A percentile compares a stretch with the other conserved stretches of the same genome.
phyloP scores from a whole-genome alignment of 129 eudicot genomes.

The Smallanthus sonchifolius region DNA sequence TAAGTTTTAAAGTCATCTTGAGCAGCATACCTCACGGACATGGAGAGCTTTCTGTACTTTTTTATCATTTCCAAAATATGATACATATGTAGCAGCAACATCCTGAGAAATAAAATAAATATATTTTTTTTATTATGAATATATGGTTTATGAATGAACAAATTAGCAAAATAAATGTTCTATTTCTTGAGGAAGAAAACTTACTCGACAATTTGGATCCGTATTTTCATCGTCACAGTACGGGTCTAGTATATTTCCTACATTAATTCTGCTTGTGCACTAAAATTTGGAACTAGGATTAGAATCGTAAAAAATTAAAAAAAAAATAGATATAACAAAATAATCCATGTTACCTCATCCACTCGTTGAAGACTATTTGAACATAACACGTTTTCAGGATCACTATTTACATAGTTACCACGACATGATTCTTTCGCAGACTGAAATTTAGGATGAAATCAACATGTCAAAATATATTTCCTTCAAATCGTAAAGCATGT shows the following conservation, averaged over 20 bases:
- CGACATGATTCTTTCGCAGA: slow-evolving; percentile 18
- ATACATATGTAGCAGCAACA: background rate
- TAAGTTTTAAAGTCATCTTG: background rate
- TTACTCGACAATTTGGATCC: slow-evolving; percentile 22
- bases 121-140: background rate
- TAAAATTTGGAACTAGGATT: background rate
- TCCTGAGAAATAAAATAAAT: slow-evolving; percentile 1
- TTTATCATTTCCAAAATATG: slow-evolving; percentile 14
- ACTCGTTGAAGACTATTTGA: slow-evolving; percentile 16
- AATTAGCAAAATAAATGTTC: too few relatives aligned
- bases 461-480: background rate
- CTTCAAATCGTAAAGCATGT: too few relatives aligned
- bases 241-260: slow-evolving; percentile 18
- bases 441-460: slow-evolving; percentile 3
- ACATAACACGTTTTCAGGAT: slow-evolving; percentile 13
- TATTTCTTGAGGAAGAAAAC: background rate
- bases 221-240: slow-evolving; percentile 4
- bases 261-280: slow-evolving; percentile 17
- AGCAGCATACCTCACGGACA: slow-evolving; percentile 36
- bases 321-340: background rate
- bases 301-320: background rate
- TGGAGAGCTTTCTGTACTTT: slow-evolving; percentile 27
- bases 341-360: slow-evolving; percentile 17
- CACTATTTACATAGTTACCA: slow-evolving; percentile 26
- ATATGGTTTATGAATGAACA: too few relatives aligned